Evolutionary conservation across 2,329 filamentous ascomycete genomes (phyloP).

Genomic region (Verticillium tricorpus): DNA sequence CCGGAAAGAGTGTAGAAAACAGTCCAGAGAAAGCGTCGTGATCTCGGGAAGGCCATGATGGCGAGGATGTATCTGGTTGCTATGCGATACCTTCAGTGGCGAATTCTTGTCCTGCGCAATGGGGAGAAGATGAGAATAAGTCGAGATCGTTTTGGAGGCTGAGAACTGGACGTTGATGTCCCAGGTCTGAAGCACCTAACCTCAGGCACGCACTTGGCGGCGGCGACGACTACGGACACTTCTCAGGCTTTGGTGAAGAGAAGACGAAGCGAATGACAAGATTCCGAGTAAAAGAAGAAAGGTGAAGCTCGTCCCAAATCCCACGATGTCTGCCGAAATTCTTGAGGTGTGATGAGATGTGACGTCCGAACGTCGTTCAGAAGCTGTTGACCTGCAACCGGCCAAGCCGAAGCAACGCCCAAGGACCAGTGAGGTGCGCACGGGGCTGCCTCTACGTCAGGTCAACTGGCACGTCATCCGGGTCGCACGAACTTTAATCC

Average conservation of each 20-base stretch:
- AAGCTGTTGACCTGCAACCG: neutral
- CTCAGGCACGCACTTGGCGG: no score
- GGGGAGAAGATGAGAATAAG: no score
- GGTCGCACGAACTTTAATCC: neutral
- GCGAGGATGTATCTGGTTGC: neutral
- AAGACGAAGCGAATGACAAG: neutral
- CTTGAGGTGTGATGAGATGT: neutral
- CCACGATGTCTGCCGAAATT: neutral
- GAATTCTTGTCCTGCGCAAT: no score
- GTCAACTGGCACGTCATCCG: neutral
- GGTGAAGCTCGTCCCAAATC: neutral
- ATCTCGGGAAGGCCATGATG: neutral
- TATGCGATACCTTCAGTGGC: neutral
- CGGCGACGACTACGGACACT: no score
- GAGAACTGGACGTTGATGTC: no score
- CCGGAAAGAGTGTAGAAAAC: slow-evolving; percentile 12
- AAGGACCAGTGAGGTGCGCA: neutral
- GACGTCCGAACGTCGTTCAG: neutral
- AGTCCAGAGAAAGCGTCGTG: neutral
- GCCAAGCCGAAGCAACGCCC: neutral
- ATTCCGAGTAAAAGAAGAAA: neutral
- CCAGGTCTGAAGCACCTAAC: no score
- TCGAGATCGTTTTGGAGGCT: no score
- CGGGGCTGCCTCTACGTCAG: neutral
- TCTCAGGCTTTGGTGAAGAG: neutral